These are phyloP conservation scores for Nitzschia sp. DNA, from an alignment of 108 stramenopile species.

Conservation along the genomic window DNA sequence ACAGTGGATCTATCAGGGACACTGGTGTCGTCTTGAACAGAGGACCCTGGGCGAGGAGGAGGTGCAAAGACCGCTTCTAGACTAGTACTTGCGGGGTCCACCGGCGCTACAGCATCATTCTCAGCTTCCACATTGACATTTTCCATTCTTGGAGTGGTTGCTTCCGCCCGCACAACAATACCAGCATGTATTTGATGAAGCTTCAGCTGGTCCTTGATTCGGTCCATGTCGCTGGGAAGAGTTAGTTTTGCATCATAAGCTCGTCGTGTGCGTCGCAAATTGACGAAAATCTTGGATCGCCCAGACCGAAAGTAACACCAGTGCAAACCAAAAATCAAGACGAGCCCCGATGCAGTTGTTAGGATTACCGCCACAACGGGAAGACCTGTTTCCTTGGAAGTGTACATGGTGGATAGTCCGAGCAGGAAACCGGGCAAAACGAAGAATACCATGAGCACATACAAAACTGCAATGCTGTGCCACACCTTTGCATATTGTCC, in stretches of 20 bases:
- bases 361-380: slow-evolving; percentile 61
- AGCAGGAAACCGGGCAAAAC: slow-evolving; percentile 59
- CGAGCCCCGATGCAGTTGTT: slow-evolving; percentile 32
- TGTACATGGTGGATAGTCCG: slow-evolving; percentile 58
- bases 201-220: slow-evolving; percentile 34
- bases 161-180: not conserved
- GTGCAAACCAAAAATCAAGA: slow-evolving; percentile 38
- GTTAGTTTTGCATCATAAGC: slow-evolving; percentile 21
- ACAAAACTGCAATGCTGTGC: slow-evolving; percentile 61
- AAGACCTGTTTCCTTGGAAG: slow-evolving; percentile 47
- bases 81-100: not conserved
- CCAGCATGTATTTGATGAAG: slow-evolving; percentile 39
- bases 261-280: slow-evolving; percentile 36
- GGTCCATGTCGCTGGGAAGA: slow-evolving; percentile 51
- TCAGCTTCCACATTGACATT: not conserved
- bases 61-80: not conserved
- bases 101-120: not conserved
- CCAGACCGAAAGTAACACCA: slow-evolving; percentile 48
- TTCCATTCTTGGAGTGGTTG: too few species aligned
- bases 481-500: slow-evolving; percentile 61
- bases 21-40: not conserved
- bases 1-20: not conserved
- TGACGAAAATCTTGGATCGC: slow-evolving; percentile 7
- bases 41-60: not conserved
- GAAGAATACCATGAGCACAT: slow-evolving; percentile 72